phyloP scores from a whole-genome alignment of 495 filamentous ascomycete species.

The Penicillium canariense region DNA sequence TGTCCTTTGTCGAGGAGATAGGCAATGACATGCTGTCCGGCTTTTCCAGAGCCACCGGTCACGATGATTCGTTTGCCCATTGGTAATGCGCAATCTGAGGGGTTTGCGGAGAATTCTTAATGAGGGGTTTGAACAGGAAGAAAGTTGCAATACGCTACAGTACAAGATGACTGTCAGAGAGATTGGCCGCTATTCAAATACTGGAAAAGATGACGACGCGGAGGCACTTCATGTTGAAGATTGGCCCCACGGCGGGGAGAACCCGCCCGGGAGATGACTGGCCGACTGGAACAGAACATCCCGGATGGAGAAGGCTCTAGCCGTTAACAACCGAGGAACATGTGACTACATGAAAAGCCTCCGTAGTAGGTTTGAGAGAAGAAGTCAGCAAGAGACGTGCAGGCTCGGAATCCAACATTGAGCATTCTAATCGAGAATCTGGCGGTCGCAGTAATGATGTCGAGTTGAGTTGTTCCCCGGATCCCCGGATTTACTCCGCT shows the following conservation, averaged over 20 bases:
- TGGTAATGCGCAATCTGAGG: slow-evolving; percentile 9
- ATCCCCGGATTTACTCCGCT: too few species aligned
- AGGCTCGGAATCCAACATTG: too few species aligned
- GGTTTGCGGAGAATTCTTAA: slow-evolving; percentile 6
- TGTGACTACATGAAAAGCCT: not conserved
- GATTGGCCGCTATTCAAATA: not conserved
- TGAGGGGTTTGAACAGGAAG: not conserved
- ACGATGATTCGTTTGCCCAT: slow-evolving; percentile 51
- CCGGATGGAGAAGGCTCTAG: not conserved
- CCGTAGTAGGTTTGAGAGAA: not conserved
- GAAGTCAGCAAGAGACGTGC: too few species aligned
- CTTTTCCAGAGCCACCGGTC: slow-evolving; percentile 59
- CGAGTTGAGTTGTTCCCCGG: not conserved
- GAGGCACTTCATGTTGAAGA: not conserved
- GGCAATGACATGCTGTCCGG: slow-evolving; percentile 55
- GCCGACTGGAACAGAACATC: not conserved
- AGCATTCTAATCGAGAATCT: not conserved
- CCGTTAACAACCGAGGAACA: not conserved
- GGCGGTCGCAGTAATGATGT: not conserved
- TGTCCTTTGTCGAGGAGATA: slow-evolving; percentile 53
- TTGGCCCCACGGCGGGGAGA: not conserved
- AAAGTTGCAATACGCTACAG: not conserved
- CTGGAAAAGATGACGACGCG: not conserved
- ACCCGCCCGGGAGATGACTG: not conserved
- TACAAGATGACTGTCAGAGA: not conserved